These are phyloP conservation scores for Fusarium veterinarium DNA, from an alignment of 2,329 filamentous ascomycete genomes.

Conservation along the genomic window DNA sequence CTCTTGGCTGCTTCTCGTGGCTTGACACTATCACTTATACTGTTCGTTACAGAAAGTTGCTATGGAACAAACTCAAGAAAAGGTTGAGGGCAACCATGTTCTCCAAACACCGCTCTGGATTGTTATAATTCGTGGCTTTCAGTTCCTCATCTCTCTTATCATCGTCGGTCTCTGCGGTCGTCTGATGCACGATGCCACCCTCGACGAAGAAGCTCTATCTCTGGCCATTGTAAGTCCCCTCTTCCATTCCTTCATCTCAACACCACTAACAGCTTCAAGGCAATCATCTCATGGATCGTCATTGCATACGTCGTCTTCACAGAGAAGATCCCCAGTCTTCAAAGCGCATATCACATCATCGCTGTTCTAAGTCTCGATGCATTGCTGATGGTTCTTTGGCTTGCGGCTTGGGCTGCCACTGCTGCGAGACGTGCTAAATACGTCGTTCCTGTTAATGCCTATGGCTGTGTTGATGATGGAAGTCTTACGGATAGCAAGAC, in stretches of 20 bases:
- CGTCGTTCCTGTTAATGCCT: constrained; percentile 47
- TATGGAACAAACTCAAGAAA: constrained; percentile 38
- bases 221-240: constrained; percentile 35
- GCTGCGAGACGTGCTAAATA: constrained; percentile 55
- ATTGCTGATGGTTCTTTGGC: constrained; percentile 60
- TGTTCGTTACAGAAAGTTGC: not conserved
- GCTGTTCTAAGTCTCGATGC: constrained; percentile 58
- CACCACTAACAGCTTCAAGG: constrained; percentile 45
- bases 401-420: constrained; percentile 55
- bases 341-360: constrained; percentile 55
- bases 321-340: constrained; percentile 53
- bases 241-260: accelerated
- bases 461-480: constrained; percentile 52
- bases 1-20: not conserved
- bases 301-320: constrained; percentile 56
- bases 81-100: constrained; percentile 42
- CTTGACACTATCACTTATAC: not conserved
- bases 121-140: constrained; percentile 53
- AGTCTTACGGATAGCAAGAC: constrained; percentile 53
- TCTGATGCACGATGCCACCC: constrained; percentile 50
- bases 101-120: constrained; percentile 59
- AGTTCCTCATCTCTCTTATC: constrained; percentile 56
- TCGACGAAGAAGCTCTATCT: constrained; percentile 33
- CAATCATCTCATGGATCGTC: constrained; percentile 59
- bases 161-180: constrained; percentile 57